Evolutionary conservation across 345 rosid species (phyloP).

Genomic region (Viola odorata): DNA sequence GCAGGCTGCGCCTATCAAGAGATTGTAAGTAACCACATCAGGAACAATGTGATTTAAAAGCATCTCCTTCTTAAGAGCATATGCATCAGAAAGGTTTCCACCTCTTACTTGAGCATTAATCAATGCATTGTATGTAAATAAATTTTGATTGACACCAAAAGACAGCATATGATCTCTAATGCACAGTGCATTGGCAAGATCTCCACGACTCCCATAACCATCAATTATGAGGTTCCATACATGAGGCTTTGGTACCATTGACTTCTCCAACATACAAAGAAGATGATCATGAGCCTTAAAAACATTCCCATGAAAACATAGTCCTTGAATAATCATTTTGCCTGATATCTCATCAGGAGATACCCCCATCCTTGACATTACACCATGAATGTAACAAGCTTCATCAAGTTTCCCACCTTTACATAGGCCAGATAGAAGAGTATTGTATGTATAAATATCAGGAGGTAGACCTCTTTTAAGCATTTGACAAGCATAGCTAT

Average conservation of each 20-base stretch:
- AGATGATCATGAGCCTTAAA: conserved; percentile 40
- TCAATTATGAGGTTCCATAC: conserved; percentile 64
- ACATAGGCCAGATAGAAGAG: conserved; percentile 57
- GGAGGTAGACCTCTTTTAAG: conserved; percentile 57
- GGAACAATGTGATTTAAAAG: conserved; percentile 34
- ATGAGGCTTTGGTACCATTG: conserved; percentile 43
- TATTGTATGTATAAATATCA: conserved; percentile 58
- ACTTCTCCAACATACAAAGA: conserved; percentile 36
- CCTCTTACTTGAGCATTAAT: conserved; percentile 46
- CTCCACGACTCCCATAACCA: conserved; percentile 53
- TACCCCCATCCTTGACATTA: conserved; percentile 48
- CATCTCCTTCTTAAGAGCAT: conserved; percentile 47
- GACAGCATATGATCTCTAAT: conserved; percentile 49
- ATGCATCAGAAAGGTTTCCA: conserved; percentile 37
- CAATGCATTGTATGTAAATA: conserved; percentile 62
- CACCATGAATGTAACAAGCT: conserved; percentile 40
- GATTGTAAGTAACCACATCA: conserved; percentile 65
- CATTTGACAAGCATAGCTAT: conserved; percentile 50
- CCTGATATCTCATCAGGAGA: conserved; percentile 55
- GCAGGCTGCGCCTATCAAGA: conserved; percentile 55
- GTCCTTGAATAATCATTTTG: conserved; percentile 52
- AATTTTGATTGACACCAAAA: conserved; percentile 55
- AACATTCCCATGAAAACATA: conserved; percentile 43
- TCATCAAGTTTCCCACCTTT: conserved; percentile 49
- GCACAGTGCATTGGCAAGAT: conserved; percentile 37